These are phyloP conservation scores for Lantana camara DNA, from an alignment of 257 asterid genomes.

Conservation along the genomic window DNA sequence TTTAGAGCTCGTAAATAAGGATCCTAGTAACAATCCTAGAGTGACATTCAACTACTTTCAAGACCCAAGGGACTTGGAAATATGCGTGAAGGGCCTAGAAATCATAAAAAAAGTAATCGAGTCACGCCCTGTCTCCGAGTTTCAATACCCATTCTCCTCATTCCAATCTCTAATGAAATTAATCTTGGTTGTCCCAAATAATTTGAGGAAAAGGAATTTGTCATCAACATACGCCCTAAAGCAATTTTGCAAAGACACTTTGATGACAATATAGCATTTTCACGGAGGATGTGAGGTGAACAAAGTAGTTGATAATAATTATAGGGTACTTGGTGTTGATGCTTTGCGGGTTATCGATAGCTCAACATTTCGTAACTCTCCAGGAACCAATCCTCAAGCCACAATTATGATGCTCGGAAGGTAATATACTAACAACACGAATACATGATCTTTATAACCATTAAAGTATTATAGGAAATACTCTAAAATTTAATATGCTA, in stretches of 20 bases:
- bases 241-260: conserved; percentile 59
- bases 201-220: conserved; percentile 42
- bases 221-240: conserved; percentile 43
- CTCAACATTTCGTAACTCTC: conserved; percentile 50
- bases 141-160: conserved; percentile 38
- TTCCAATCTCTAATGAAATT: conserved; percentile 33
- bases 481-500: neutral
- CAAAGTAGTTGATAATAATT: conserved; percentile 50
- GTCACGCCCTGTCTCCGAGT: conserved; percentile 37
- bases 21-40: conserved; percentile 50
- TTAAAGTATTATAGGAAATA: neutral
- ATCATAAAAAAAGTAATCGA: conserved; percentile 36
- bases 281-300: conserved; percentile 66
- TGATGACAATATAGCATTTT: conserved; percentile 68
- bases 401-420: conserved; percentile 75
- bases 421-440: too few relatives aligned
- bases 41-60: conserved; percentile 64
- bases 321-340: conserved; percentile 49
- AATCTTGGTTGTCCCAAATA: conserved; percentile 41
- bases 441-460: neutral
- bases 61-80: conserved; percentile 49
- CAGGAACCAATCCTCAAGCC: conserved; percentile 74
- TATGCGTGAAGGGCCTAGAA: conserved; percentile 53
- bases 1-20: conserved; percentile 41
- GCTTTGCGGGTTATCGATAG: conserved; percentile 61